Evolutionary conservation across 2,329 filamentous ascomycete genomes (phyloP), one percentile per base, ranked within the genome.

Genomic region (Escovopsis weberi): DNA sequence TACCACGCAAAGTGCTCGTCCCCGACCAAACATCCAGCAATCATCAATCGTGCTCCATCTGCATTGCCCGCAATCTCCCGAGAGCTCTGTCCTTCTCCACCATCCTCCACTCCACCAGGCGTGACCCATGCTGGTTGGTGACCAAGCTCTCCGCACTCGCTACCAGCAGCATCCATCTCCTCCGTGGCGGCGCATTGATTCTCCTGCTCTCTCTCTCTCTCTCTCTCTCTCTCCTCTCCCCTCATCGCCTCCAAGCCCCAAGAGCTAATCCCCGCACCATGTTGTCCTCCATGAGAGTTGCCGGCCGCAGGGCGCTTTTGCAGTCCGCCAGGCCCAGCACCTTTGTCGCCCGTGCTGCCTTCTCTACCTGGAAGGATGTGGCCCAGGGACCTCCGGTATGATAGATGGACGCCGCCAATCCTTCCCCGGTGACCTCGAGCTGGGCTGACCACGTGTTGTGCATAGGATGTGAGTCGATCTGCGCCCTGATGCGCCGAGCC

Each of bases 361-460:
- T 46, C 32, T 94, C 87, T 47, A 85, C 83, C 53, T 96, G 89
- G 88, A 78, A 85, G 59, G 82, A 84, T 58, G 86, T 96, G 43
- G 82, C 85, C 53, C 85, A 95, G 68, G 89, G 89, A 50, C 89
- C 89, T 75, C 88, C 89, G 60, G 87, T 91, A 78, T 67, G 83
- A 76, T 48, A 36, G 42, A 41, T 3, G 11, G 28, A 38, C 9
- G 33, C 4, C 7, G 26, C n/a, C 12, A 26, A 26, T n/a, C 12
- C 28, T n/a, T 8, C 37, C 18, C n/a, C 34, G 40, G 43, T 53
- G 55, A 51, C 51, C 48, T 41, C 38, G 26, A 23, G 9, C 47
- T 10, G 12, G 12, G 12, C 35, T 18, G 35, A 37, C 35, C 4
- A 11, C 11, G 23, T 37, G 35, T 18, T 12, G 35, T 23, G 35